Evolutionary conservation across 2,329 filamentous ascomycete genomes (phyloP).

Genomic region (Phyllosticta citribraziliensis): DNA sequence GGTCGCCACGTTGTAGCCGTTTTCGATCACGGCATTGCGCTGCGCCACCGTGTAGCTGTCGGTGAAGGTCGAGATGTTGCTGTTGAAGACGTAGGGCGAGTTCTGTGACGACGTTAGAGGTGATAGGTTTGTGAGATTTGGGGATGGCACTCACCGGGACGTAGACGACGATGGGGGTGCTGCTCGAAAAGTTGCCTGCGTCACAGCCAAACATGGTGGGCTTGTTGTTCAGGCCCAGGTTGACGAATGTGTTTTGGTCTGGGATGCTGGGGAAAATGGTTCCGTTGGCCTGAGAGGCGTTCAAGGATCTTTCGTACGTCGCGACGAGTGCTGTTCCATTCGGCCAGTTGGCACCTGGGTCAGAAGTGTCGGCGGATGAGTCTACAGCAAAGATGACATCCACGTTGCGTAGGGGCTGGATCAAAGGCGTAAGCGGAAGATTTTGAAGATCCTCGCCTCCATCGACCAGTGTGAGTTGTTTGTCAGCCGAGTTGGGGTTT

Average conservation of each 20-base stretch:
- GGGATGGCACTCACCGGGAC: conserved; percentile 43
- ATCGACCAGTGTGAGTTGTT: conserved; percentile 61
- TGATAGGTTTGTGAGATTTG: not conserved
- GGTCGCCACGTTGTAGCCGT: conserved; percentile 77
- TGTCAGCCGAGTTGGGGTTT: conserved; percentile 46
- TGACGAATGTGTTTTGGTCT: conserved; percentile 67
- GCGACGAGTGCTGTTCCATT: conserved; percentile 67
- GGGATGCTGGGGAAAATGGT: conserved; percentile 65
- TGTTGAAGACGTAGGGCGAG: conserved; percentile 63
- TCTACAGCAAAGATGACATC: conserved; percentile 79
- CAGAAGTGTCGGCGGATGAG: conserved; percentile 60
- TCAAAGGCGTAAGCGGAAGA: conserved; percentile 66
- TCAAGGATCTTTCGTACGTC: conserved; percentile 58
- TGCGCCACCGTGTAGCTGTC: conserved; percentile 52
- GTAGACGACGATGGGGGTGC: conserved; percentile 70
- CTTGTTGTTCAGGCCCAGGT: conserved; percentile 60
- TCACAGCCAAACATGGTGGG: conserved; percentile 79
- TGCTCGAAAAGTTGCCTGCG: conserved; percentile 49
- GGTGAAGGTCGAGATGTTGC: conserved; percentile 73
- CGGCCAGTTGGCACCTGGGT: conserved; percentile 49
- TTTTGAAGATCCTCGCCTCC: conserved; percentile 72
- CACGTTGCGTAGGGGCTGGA: conserved; percentile 60
- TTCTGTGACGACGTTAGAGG: conserved; percentile 37
- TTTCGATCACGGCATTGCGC: conserved; percentile 72
- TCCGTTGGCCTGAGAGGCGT: conserved; percentile 50